Base-by-base conservation (phyloP, 2,329 filamentous ascomycete species). In the Dothideomycetidae sp. region DNA sequence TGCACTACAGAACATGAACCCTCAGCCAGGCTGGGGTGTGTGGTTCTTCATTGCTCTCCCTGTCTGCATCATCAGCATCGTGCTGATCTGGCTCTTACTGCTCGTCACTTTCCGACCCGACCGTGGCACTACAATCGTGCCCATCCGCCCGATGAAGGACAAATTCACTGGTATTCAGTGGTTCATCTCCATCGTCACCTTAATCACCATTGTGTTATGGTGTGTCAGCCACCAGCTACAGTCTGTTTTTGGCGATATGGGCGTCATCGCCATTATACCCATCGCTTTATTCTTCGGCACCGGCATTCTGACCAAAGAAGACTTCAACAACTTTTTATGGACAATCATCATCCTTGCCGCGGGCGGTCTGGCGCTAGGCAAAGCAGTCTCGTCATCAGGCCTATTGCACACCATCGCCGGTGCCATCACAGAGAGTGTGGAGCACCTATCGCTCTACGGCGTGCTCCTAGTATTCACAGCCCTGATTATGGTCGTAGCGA, bases 271-370 rank as follows among this genome's bases (percentile, higher is more conserved):
- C 41, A 93, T 98, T 53, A 84, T 98, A 43, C 90, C 90, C 4
- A 79, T 98, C 36, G 81, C 93, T 3, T 68, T 94, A 29, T 98
- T 98, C 70, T 98, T 98, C 51, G 90, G 90, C 38, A 86, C 85
- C 2, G 90, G 90, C 9, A 88, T 96, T 47, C 68, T 98, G 19
- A 96, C 86, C 33, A 98, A 96, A 61, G 90, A 96, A 60, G 90
- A 98, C 61, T 98, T 98, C 57, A 98, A 98, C 67, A 98, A 98
- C 59, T 98, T 98, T 59, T 79, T 94, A 28, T 98, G 90, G 90
- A 98, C 92, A 13, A 98, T 98, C 59, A 94, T 98, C 60, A 96
- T 98, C 52, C 77, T 98, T 13, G 90, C 90, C 0, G 88, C 90
- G 0, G 90, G 90, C 32, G 90, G 90, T 5, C 64, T 98, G 21